A percentile compares a stretch with the other conserved stretches of the same genome.
phyloP scores from a whole-genome alignment of 352 stramenopile genomes.

The Blastocystis hominis region DNA sequence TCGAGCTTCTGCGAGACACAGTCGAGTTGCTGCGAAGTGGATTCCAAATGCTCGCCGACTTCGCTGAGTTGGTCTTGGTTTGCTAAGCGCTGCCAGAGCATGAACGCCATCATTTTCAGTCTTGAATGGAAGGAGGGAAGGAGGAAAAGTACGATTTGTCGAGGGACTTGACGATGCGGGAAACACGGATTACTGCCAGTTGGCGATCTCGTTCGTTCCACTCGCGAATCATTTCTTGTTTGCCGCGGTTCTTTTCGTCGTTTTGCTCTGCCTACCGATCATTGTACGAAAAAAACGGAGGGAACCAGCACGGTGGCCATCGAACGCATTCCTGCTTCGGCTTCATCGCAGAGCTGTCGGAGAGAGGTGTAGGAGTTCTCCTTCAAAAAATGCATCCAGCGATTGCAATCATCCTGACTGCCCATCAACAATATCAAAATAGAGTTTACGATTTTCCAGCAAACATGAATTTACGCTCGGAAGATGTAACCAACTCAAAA shows the following conservation, averaged over 20 bases:
- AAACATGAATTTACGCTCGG: neutral
- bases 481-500: slow-evolving; percentile 2
- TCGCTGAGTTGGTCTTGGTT: neutral
- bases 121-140: neutral
- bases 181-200: neutral
- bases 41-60: neutral
- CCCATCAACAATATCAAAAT: neutral
- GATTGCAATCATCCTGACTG: neutral
- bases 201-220: neutral
- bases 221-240: slow-evolving; percentile 10
- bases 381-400: slow-evolving; percentile 2
- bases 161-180: neutral
- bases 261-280: neutral
- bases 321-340: neutral
- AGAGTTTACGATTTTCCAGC: neutral
- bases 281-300: neutral
- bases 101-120: slow-evolving; percentile 7
- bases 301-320: neutral
- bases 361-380: slow-evolving; percentile 6
- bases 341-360: neutral
- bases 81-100: slow-evolving; percentile 6
- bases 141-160: neutral
- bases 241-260: slow-evolving; percentile 9
- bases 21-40: neutral
- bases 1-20: neutral